These are phyloP conservation scores for Schwanniomyces polymorphus DNA, from an alignment of 805 yeast genomes.

Conservation along the genomic window DNA sequence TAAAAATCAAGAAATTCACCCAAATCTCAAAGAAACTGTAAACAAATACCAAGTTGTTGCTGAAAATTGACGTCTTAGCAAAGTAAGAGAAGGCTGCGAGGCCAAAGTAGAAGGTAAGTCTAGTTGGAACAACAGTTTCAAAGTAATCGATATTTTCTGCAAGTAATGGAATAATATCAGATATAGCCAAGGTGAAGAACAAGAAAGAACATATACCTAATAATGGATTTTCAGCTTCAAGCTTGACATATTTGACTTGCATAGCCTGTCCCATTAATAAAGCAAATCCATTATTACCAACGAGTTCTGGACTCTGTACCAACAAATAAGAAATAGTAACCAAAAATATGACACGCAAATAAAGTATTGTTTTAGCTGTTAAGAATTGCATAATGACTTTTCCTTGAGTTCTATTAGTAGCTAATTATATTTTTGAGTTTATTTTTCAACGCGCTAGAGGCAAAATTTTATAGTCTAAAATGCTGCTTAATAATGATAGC, in stretches of 20 bases:
- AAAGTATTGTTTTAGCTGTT: conserved; percentile 49
- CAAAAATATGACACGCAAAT: conserved; percentile 47
- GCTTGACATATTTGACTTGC: conserved; percentile 40
- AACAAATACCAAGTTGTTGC: conserved; percentile 62
- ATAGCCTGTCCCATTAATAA: conserved; percentile 60
- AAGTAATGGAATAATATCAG: conserved; percentile 61
- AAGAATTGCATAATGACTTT: conserved; percentile 46
- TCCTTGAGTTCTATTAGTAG: background rate
- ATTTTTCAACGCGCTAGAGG: background rate
- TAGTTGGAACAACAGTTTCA: conserved; percentile 58
- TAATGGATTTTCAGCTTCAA: conserved; percentile 40
- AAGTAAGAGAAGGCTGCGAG: conserved; percentile 52
- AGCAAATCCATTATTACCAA: conserved; percentile 47
- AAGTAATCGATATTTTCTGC: conserved; percentile 52
- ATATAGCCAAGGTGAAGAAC: conserved; percentile 42
- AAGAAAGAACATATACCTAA: conserved; percentile 51
- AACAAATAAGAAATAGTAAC: conserved; percentile 45
- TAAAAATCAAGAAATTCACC: conserved; percentile 63
- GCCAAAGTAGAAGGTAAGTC: conserved; percentile 51
- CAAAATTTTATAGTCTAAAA: background rate
- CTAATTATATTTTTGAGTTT: background rate
- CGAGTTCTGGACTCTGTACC: conserved; percentile 45
- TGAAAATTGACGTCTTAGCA: conserved; percentile 45
- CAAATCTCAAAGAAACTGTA: conserved; percentile 67
- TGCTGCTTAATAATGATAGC: too few species aligned